A percentile compares a stretch with the other conserved stretches of the same genome.
Evolutionary conservation across 2,329 filamentous ascomycete genomes (phyloP).

Genomic region (Pseudogymnoascus sp.): DNA sequence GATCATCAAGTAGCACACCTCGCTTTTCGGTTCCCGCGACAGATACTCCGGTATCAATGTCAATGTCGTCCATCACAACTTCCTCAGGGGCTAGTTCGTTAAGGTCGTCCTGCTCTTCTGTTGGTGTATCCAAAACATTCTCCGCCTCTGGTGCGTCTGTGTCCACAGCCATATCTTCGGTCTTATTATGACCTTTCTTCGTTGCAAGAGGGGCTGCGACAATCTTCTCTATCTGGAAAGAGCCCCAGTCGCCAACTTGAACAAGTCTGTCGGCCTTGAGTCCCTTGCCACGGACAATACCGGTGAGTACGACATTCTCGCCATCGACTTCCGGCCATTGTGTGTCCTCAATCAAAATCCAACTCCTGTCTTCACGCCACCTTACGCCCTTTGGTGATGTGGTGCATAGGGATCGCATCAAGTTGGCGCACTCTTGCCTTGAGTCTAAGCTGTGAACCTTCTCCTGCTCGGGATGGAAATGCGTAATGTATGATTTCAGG

Average conservation of each 20-base stretch:
- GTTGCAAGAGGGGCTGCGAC: conserved; percentile 60
- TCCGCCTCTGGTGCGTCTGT: conserved; percentile 37
- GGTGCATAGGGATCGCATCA: conserved; percentile 84
- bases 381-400: conserved; percentile 87
- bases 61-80: conserved; percentile 64
- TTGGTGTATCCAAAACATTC: conserved; percentile 60
- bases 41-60: conserved; percentile 40
- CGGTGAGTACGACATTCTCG: conserved; percentile 66
- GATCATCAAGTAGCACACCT: conserved; percentile 88
- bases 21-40: conserved; percentile 51
- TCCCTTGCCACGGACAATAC: conserved; percentile 75
- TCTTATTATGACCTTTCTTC: conserved; percentile 49
- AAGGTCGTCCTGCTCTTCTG: conserved; percentile 73
- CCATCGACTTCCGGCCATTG: conserved; percentile 55
- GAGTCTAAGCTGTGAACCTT: conserved; percentile 85
- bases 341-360: conserved; percentile 84
- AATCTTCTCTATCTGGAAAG: conserved; percentile 87
- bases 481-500: conserved; percentile 83
- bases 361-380: conserved; percentile 92
- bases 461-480: conserved; percentile 88
- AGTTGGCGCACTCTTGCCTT: conserved; percentile 81
- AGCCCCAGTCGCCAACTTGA: conserved; percentile 88
- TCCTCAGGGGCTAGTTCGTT: conserved; percentile 81
- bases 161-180: conserved; percentile 61
- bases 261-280: conserved; percentile 85